Evolutionary conservation across 768 basidiomycete genomes (phyloP), one percentile per base, ranked within the genome.

Genomic region (Termitomyces eurrhizus): DNA sequence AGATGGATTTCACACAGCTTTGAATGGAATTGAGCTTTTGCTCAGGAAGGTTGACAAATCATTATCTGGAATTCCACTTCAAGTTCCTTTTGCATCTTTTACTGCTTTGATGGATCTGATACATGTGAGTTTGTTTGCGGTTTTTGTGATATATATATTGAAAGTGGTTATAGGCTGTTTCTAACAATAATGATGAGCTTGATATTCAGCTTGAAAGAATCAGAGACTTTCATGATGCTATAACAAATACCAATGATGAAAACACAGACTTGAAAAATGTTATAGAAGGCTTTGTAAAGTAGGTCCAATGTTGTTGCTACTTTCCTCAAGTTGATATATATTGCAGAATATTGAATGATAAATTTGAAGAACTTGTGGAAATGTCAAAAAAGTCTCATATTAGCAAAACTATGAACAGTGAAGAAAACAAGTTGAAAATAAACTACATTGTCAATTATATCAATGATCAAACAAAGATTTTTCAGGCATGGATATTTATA

Each of bases 401-500:
- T 45, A 55, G 21, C 37, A 39, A 57, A 59, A 39, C 60, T 37
- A 14, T 68, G n/a, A 35, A 64, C 12, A 59, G 37, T 51, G 59
- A 61, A 44, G 62, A 58, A 33, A 56, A 66, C 48, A 53, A 33
- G 13, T 42, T 36, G 24, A 32, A 46, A 29, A 63, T 66, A 21
- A 29, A 16, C 18, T 4, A 4, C 3, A 42, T 37, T 18, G 54
- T 59, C 33, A 45, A 37, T 4, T 8, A 35, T 7, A 60, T 66
- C 29, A 63, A 61, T 49, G 65, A 62, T 29, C 29, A 29, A 29
- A 29, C 29, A 35, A 64, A 64, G 41, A 35, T 54, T 29, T 63
- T 68, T 37, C 65, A 66, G 50, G 66, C 66, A 13, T n/a, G 45
- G 16, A 13, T 9, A 29, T 44, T 9, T 13, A 5, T 0, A 41